A percentile compares a stretch with the other conserved stretches of the same genome.
Evolutionary conservation across 73 alveolate genomes (phyloP).

Genomic region (Symbiodinium natans): DNA sequence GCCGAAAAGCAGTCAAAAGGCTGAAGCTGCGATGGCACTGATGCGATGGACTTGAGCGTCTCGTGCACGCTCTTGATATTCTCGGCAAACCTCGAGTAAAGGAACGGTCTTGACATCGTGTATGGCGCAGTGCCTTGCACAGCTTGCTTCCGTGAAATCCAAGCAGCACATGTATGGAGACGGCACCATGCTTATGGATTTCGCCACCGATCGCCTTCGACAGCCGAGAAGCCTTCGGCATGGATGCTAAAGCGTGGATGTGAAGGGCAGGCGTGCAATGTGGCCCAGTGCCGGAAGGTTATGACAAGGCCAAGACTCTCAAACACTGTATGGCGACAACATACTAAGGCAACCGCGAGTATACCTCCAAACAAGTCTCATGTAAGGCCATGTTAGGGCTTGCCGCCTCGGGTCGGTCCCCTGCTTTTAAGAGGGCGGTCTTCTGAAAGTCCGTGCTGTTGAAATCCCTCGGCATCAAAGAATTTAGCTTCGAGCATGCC

Average conservation of each 20-base stretch:
- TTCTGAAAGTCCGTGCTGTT: not conserved
- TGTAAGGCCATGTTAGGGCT: too few species aligned
- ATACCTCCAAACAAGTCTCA: too few species aligned
- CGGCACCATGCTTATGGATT: not conserved
- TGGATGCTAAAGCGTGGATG: too few species aligned
- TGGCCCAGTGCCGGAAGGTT: too few species aligned
- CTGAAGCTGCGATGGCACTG: not conserved
- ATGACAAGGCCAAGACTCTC: too few species aligned
- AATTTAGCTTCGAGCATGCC: not conserved
- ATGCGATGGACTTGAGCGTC: not conserved
- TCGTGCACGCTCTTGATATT: not conserved
- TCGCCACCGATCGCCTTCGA: not conserved
- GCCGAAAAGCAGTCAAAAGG: not conserved
- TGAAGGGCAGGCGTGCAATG: too few species aligned
- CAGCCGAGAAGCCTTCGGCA: not conserved
- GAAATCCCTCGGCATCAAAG: not conserved
- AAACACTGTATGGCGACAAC: too few species aligned
- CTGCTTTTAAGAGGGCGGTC: not conserved
- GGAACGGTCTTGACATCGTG: too few species aligned
- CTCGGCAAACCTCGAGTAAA: not conserved
- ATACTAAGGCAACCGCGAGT: too few species aligned
- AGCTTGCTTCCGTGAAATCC: not conserved
- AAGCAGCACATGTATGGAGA: not conserved
- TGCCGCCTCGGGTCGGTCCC: not conserved
- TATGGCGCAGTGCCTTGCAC: too few species aligned